Evolutionary conservation across 148 eudicot species (phyloP).

Genomic region (Nepenthes mirabilis): DNA sequence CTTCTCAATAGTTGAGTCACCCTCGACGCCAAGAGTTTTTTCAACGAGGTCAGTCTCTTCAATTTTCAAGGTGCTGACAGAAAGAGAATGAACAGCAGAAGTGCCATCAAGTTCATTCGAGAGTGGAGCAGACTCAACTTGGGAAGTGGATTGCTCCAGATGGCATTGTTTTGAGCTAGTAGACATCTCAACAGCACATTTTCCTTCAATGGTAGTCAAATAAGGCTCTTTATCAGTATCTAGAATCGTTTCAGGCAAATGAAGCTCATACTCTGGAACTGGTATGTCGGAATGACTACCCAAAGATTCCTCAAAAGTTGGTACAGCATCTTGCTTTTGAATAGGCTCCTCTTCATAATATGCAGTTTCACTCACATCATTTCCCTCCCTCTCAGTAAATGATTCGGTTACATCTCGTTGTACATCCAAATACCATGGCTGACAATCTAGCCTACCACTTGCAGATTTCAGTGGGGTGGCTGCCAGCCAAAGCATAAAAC

Average conservation of each 20-base stretch:
- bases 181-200: slow-evolving; percentile 9
- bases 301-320: slow-evolving; percentile 16
- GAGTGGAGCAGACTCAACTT: slow-evolving; percentile 13
- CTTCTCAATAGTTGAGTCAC: slow-evolving; percentile 22
- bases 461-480: slow-evolving; percentile 74
- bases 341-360: slow-evolving; percentile 15
- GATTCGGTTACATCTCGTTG: slow-evolving; percentile 20
- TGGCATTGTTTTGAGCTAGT: slow-evolving; percentile 11
- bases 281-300: slow-evolving; percentile 18
- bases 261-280: slow-evolving; percentile 19
- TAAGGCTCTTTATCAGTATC: slow-evolving; percentile 32
- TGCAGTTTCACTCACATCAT: slow-evolving; percentile 18
- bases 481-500: slow-evolving; percentile 60
- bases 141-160: slow-evolving; percentile 17
- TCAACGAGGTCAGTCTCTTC: slow-evolving; percentile 29
- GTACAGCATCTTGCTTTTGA: slow-evolving; percentile 24
- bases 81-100: slow-evolving; percentile 18
- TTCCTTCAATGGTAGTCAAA: slow-evolving; percentile 31
- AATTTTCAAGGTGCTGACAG: slow-evolving; percentile 6
- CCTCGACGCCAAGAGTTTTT: slow-evolving; percentile 38
- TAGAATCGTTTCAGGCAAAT: slow-evolving; percentile 48
- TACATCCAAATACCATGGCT: slow-evolving; percentile 38
- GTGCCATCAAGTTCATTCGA: slow-evolving; percentile 13
- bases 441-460: slow-evolving; percentile 32
- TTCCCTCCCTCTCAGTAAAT: slow-evolving; percentile 20